These are phyloP conservation scores for Fragaria iinumae DNA, from an alignment of 306 rosid species.

Conservation along the genomic window DNA sequence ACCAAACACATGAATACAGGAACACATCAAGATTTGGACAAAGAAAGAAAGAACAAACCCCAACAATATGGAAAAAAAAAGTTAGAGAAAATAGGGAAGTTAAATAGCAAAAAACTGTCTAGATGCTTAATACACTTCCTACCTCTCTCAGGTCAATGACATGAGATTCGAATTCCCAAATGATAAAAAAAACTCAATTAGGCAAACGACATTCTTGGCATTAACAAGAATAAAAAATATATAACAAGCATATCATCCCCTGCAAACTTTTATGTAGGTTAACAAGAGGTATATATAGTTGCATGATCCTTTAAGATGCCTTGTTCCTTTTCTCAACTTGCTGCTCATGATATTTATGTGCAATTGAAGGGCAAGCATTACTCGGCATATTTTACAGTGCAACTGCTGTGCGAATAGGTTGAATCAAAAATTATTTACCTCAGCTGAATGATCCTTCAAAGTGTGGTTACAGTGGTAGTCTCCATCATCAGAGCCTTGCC, in stretches of 20 bases:
- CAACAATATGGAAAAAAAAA: not conserved
- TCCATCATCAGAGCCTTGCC: constrained; percentile 88
- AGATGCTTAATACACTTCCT: not conserved
- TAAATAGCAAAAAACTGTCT: not conserved
- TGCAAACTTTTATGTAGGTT: not conserved
- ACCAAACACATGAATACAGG: not conserved
- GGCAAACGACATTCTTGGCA: not conserved
- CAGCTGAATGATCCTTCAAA: constrained; percentile 83
- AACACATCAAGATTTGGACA: not conserved
- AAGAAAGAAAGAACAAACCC: not conserved
- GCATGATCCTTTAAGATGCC: not conserved
- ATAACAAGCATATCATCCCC: not conserved
- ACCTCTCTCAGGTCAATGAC: not conserved
- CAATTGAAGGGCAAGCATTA: not conserved
- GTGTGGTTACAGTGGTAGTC: constrained; percentile 69
- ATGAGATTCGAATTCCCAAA: not conserved
- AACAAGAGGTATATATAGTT: not conserved
- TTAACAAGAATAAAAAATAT: not conserved
- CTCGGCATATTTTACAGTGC: not conserved
- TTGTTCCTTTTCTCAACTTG: not conserved
- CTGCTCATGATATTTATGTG: not conserved
- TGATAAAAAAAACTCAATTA: not conserved
- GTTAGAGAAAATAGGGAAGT: not conserved
- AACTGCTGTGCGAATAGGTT: not conserved
- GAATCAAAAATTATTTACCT: constrained; percentile 45